Evolutionary conservation across 768 basidiomycete genomes (phyloP).

Genomic region (Aureoboletus auriporus): DNA sequence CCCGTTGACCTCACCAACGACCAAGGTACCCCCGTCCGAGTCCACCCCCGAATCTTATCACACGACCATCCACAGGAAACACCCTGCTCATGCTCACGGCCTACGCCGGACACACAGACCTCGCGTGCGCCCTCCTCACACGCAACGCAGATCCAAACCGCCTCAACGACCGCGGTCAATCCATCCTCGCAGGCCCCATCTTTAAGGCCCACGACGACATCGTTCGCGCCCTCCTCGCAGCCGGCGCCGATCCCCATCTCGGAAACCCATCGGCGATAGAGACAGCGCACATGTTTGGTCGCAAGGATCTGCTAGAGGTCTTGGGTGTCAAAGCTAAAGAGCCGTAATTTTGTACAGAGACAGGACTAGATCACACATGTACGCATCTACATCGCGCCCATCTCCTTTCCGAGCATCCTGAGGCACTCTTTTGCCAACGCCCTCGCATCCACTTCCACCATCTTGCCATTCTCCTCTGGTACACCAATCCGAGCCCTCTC

Average conservation of each 20-base stretch:
- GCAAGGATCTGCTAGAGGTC: constrained; percentile 49
- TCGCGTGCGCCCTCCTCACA: constrained; percentile 49
- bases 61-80: constrained; percentile 47
- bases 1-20: constrained; percentile 71
- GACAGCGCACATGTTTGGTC: constrained; percentile 63
- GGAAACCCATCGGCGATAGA: constrained; percentile 70
- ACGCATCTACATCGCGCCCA: constrained; percentile 45
- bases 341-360: too few species aligned
- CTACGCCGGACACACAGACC: constrained; percentile 60
- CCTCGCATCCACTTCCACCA: constrained; percentile 60
- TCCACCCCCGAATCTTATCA: background rate
- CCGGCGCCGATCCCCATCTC: constrained; percentile 57
- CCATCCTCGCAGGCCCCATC: constrained; percentile 71
- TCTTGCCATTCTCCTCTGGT: constrained; percentile 16
- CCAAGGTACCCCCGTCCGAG: constrained; percentile 42
- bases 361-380: background rate
- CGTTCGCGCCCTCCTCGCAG: constrained; percentile 48
- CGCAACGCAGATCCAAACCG: constrained; percentile 64
- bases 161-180: constrained; percentile 68
- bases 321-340: constrained; percentile 62
- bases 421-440: constrained; percentile 63
- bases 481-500: constrained; percentile 21
- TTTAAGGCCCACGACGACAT: constrained; percentile 70
- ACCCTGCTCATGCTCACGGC: constrained; percentile 77
- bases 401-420: constrained; percentile 66